Evolutionary conservation across 208 protist genomes (phyloP), one percentile per base, ranked within the genome.

Genomic region (Zelonia costaricensis): DNA sequence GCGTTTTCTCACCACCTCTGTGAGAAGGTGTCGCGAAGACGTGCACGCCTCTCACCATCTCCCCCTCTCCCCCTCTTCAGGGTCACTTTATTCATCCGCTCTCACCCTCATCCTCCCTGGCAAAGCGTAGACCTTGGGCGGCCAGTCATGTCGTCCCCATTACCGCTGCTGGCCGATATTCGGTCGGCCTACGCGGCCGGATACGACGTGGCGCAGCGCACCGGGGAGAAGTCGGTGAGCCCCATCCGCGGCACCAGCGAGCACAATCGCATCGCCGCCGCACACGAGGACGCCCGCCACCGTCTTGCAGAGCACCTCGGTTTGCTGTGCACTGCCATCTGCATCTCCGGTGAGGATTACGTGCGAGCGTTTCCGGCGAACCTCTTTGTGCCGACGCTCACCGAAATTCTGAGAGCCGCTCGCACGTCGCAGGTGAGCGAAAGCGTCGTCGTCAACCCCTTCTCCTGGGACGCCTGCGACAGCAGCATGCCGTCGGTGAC

Each of bases 321-420:
- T 18, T 42, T 72, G 10, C 57, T 74, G 9, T 82, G 79, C 69
- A 82, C 74, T 2, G 55, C 61, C 2, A 63, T 86, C 35, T 70
- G 76, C 55, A 76, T 86, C 18, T 69, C 55, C 3, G 72, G 65
- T 12, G 75, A 82, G 42, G 67, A 81, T 39, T 76, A 66, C 20
- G 62, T 81, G 43, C 69, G 74, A 4, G 43, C 58, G 28, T 68
- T 84, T 25, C 69, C 78, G 8, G 40, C 58, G 22, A 20, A 44
- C 5, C 40, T 71, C 8, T 77, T 71, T 16, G 61, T 81, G 22
- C 49, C 61, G 23, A 15, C 65, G 13, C 20, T 78, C 5, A 70
- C 58, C 5, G 57, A 74, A 5, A 74, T 79, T 45, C 51, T 86
- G n/a, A 22, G 57, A 15, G 54, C 61, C 25, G 69, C 65, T 10